A percentile compares a stretch with the other conserved stretches of the same genome.
Evolutionary conservation across 2,329 filamentous ascomycete species (phyloP).

Genomic region (Cordyceps cateniannulata): DNA sequence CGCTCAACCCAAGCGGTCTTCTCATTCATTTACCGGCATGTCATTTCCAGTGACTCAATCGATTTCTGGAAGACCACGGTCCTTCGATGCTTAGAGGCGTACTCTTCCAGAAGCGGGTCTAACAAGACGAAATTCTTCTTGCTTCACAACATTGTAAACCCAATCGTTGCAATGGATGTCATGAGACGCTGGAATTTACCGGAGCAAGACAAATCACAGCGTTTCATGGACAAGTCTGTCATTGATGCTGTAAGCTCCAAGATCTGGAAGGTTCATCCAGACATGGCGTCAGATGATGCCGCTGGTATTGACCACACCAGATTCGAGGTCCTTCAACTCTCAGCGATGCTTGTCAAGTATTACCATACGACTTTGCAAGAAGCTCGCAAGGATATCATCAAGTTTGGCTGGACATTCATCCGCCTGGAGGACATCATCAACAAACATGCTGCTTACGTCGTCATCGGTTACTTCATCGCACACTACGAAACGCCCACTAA

Average conservation of each 20-base stretch:
- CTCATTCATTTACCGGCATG: conserved; percentile 74
- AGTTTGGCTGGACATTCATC: conserved; percentile 98
- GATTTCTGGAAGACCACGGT: conserved; percentile 81
- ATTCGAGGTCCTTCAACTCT: conserved; percentile 93
- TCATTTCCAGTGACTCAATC: conserved; percentile 77
- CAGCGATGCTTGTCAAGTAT: conserved; percentile 92
- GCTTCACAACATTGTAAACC: conserved; percentile 88
- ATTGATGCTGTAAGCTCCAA: conserved; percentile 87
- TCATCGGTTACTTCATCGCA: conserved; percentile 96
- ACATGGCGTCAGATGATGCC: conserved; percentile 76
- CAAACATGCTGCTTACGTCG: conserved; percentile 94
- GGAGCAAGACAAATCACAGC: conserved; percentile 51
- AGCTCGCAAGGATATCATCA: conserved; percentile 94
- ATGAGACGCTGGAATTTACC: conserved; percentile 69
- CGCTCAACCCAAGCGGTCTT: conserved; percentile 70
- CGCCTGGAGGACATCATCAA: conserved; percentile 98
- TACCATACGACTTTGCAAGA: conserved; percentile 84
- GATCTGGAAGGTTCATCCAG: conserved; percentile 85
- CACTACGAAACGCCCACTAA: conserved; percentile 95
- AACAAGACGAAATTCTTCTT: conserved; percentile 92
- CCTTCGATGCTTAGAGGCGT: conserved; percentile 80
- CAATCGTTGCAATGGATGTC: conserved; percentile 93
- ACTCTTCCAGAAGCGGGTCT: conserved; percentile 68
- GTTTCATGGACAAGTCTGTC: conserved; percentile 77
- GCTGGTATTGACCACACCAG: conserved; percentile 88